These are phyloP conservation scores for Myxozyma nipponensis DNA, from an alignment of 805 yeast species.

Conservation along the genomic window DNA sequence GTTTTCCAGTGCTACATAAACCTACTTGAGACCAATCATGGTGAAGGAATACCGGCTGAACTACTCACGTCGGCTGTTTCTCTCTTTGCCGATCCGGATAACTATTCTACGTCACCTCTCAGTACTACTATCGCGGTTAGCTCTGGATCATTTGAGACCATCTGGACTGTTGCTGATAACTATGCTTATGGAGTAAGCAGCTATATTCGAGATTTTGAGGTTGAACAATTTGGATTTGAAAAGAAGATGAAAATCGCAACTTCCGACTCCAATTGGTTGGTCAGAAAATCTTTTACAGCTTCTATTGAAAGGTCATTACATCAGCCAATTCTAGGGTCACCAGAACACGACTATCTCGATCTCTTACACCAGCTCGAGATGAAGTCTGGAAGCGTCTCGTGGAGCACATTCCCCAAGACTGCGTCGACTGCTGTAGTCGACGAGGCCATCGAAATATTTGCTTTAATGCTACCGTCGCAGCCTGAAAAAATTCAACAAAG, in stretches of 20 bases:
- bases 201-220: constrained; percentile 35
- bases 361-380: constrained; percentile 16
- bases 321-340: constrained; percentile 30
- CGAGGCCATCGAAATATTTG: constrained; percentile 70
- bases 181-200: constrained; percentile 45
- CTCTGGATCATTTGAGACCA: constrained; percentile 32
- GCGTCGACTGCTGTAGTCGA: constrained; percentile 59
- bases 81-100: constrained; percentile 36
- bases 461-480: constrained; percentile 63
- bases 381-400: constrained; percentile 12
- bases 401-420: constrained; percentile 30
- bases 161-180: constrained; percentile 42
- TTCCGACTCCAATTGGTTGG: constrained; percentile 30
- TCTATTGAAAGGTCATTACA: constrained; percentile 25
- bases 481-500: constrained; percentile 81
- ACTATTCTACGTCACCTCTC: constrained; percentile 28
- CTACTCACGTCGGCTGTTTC: constrained; percentile 36
- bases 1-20: constrained; percentile 46
- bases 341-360: constrained; percentile 31
- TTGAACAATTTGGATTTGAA: constrained; percentile 36
- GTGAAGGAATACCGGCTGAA: constrained; percentile 40
- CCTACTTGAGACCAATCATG: constrained; percentile 34
- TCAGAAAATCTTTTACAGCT: constrained; percentile 23
- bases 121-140: constrained; percentile 35
- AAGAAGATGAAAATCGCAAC: constrained; percentile 12